Evolutionary conservation across 225 moss, liverwort and hornwort genomes (phyloP), one percentile per base, ranked within the genome.

Genomic region (Bryoerythrophyllum caledonicum): DNA sequence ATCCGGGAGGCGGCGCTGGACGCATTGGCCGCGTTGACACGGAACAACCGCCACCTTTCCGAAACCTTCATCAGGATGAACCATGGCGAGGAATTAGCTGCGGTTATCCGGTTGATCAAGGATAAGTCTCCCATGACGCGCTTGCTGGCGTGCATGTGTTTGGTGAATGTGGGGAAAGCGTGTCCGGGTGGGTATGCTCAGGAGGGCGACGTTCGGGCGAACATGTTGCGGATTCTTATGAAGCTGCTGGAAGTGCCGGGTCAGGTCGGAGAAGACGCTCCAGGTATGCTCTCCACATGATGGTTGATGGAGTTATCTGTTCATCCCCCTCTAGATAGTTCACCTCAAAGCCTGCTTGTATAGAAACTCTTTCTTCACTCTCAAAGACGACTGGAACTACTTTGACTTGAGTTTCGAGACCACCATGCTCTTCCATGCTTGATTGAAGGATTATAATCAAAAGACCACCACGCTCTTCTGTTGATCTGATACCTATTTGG

Each of bases 251-350:
- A 94, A 80, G 94, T 91, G 75, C 87, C 94, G 72, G 93, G 93
- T 60, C 91, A 87, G 80, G 92, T 93, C 82, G 94, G 97, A 78
- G 87, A 94, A 74, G 96, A 96, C 74, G 86, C 96, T 65, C 96
- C 96, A 68, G 88, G 88, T 88, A 76, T 27, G n/a, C n/a, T n/a
- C n/a, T n/a, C n/a, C n/a, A n/a, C n/a, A n/a, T n/a, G 38, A 9
- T 38, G 38, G 38, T 38, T 38, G 38, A 38, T n/a, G n/a, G n/a
- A n/a, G n/a, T n/a, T n/a, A n/a, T n/a, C n/a, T n/a, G n/a, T n/a
- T n/a, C n/a, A n/a, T n/a, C n/a, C 34, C 34, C 34, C 34, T 34
- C 34, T 34, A 34, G 6, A 34, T 34, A 6, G 34, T 34, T 34
- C n/a, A n/a, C n/a, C 6, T 34, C 6, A 34, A 34, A 34, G 6